Evolutionary conservation across 106 monocot species (phyloP).

Genomic region (Platanthera guangdongensis): DNA sequence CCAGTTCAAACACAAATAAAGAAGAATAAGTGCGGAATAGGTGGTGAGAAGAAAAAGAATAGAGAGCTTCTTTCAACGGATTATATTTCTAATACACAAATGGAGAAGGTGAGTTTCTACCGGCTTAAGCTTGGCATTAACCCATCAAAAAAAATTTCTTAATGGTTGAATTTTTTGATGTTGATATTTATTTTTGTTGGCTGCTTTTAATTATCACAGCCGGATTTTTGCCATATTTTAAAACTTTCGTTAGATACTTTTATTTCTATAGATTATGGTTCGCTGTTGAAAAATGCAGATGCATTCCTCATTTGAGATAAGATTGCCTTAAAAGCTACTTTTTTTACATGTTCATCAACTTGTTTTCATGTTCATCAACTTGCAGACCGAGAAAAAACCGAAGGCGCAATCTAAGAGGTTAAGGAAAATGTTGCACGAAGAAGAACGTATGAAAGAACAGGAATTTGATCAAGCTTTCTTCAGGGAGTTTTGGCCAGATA

Average conservation of each 20-base stretch:
- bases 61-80: slow-evolving; percentile 9
- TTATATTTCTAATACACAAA: slow-evolving; percentile 14
- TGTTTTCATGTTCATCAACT: not conserved
- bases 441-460: slow-evolving; percentile 56
- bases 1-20: slow-evolving; percentile 74
- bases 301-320: not conserved
- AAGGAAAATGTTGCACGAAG: slow-evolving; percentile 71
- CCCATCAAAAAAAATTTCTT: not conserved
- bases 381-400: slow-evolving; percentile 38
- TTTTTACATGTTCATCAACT: too few relatives aligned
- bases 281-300: not conserved
- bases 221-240: not conserved
- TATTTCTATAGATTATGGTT: not conserved
- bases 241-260: not conserved
- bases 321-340: not conserved
- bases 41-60: slow-evolving; percentile 57
- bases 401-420: slow-evolving; percentile 63
- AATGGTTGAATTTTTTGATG: not conserved
- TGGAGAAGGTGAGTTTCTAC: slow-evolving; percentile 27
- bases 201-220: not conserved
- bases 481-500: slow-evolving; percentile 97
- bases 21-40: slow-evolving; percentile 85
- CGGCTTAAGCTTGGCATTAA: not conserved
- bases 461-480: slow-evolving; percentile 88
- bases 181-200: not conserved